Percentiles rank a stretch among this genome's conserved stretches.
Evolutionary conservation across 495 filamentous ascomycete species (phyloP).

Genomic region (Penicillium lagena): DNA sequence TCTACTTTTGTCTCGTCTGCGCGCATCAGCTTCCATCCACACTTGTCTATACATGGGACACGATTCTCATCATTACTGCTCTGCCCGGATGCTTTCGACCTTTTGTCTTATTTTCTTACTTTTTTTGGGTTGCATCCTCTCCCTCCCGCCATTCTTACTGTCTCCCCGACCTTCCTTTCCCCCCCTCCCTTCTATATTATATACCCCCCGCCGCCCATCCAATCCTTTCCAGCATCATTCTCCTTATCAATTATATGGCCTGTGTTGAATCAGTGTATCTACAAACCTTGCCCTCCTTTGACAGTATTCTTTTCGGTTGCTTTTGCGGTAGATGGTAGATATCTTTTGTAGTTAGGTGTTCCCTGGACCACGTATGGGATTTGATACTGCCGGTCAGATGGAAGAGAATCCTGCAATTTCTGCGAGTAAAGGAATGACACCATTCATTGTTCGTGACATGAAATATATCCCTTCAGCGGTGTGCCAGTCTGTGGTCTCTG

Average conservation of each 20-base stretch:
- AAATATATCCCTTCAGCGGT: no score
- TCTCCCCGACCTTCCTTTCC: not conserved
- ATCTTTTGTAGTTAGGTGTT: no score
- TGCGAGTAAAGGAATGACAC: no score
- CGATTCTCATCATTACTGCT: not conserved
- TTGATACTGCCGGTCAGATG: no score
- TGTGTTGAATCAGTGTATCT: conserved; percentile 19
- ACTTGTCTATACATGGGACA: conserved; percentile 4
- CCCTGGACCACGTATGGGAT: no score
- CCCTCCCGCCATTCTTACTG: conserved; percentile 6
- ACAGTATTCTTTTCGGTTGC: no score
- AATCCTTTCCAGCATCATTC: conserved; percentile 1
- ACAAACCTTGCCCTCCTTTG: not conserved
- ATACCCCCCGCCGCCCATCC: not conserved
- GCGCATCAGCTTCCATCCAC: not conserved
- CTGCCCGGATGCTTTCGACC: not conserved
- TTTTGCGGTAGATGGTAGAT: no score
- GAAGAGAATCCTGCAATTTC: no score
- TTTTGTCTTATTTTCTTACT: not conserved
- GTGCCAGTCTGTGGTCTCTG: no score
- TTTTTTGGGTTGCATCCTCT: not conserved
- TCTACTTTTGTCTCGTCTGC: not conserved
- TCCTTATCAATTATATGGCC: conserved; percentile 11
- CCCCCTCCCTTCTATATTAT: conserved; percentile 14
- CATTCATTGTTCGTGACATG: no score